These are phyloP conservation scores for Penicillium argentinense DNA, from an alignment of 495 filamentous ascomycete genomes.

Conservation along the genomic window DNA sequence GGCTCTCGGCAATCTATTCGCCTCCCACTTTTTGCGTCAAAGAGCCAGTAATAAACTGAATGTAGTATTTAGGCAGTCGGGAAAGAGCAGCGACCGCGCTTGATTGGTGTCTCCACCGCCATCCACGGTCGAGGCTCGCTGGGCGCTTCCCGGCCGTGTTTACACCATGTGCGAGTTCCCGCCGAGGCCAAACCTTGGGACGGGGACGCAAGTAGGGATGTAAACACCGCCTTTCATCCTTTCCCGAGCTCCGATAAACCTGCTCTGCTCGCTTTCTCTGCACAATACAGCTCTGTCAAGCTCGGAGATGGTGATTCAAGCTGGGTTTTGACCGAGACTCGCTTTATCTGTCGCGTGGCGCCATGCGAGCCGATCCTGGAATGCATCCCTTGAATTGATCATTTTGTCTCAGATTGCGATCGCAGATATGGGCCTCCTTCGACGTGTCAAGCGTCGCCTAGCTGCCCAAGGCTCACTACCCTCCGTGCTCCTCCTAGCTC, in stretches of 20 bases:
- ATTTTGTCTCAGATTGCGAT: constrained; percentile 27
- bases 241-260: too few species aligned
- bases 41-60: not conserved
- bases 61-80: not conserved
- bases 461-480: too few species aligned
- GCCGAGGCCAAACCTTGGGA: not conserved
- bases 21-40: not conserved
- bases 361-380: constrained; percentile 32
- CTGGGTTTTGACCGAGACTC: not conserved
- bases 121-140: not conserved
- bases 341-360: constrained; percentile 17
- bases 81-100: not conserved
- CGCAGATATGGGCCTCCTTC: constrained; percentile 20
- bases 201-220: too few species aligned
- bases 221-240: too few species aligned
- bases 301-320: not conserved
- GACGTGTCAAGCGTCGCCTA: constrained; percentile 15
- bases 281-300: too few species aligned
- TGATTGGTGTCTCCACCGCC: constrained; percentile 1
- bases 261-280: too few species aligned
- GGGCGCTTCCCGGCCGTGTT: not conserved
- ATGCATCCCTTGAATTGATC: constrained; percentile 24
- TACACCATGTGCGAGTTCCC: not conserved
- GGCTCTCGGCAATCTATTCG: not conserved
- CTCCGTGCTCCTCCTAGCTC: constrained; percentile 15